Base-by-base conservation (phyloP, 2,329 filamentous ascomycete genomes). In the Cladosporium sp. region DNA sequence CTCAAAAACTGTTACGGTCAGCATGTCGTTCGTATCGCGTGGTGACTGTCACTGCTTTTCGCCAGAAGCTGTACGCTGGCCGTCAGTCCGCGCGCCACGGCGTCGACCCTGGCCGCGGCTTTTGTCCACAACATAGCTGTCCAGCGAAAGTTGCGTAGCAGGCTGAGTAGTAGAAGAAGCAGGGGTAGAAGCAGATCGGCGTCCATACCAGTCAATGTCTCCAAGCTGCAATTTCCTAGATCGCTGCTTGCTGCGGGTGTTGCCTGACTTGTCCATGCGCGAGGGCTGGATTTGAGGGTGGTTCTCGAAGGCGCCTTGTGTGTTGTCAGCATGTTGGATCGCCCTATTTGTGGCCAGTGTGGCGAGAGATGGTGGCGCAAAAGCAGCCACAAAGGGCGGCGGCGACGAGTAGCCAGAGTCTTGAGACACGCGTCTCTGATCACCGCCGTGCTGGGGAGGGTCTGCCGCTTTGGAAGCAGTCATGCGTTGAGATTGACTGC, bases 201-300 rank as follows among this genome's bases (percentile, higher is more conserved):
- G 55, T 28, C 55, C 64, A 41, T 94, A 97, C 95, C 95, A 99
- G 79, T 99, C 94, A 78, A 99, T 92, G 80, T 99, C 95, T 79
- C 92, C 97, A 67, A 98, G 86, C 78, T 98, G 94, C 68, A 99
- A 84, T 80, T 96, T 96, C 74, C 95, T 88, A 66, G 91, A 89
- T 70, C 93, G 90, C 78, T 97, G 93, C 67, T 90, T 89, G 75
- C 86, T 87, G 65, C 91, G 89, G 71, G 90, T 90, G 71, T 81
- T 82, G 67, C 85, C 85, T 52, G 85, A 82, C 74, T 86, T 88
- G 72, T 88, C 86, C 62, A 80, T 72, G 67, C 81, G 79, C 47
- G 63, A 52, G 8, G 80, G 80, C 67, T 80, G 79, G 47, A 78
- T 77, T 69, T 82, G 81, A 4, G 64, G 57, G 36, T 79, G 77